Conservation (phyloP, 1,139 yeast genomes). For the Pneumocystis sp. region DNA sequence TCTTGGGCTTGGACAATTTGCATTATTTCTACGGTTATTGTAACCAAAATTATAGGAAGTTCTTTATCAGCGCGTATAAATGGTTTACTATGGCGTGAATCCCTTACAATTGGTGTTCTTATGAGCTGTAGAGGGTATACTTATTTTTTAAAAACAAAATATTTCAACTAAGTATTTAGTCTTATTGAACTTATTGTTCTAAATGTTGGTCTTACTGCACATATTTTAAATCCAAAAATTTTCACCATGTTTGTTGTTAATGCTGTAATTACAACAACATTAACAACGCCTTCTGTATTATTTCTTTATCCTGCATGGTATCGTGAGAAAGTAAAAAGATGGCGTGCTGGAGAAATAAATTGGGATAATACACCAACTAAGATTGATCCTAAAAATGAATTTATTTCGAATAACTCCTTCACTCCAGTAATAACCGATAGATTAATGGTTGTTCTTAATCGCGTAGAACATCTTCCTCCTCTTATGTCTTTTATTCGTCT, state of each 20-base stretch:
- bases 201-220: slow-evolving; percentile 56
- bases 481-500: slow-evolving; percentile 9
- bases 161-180: not conserved
- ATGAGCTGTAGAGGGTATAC: slow-evolving; percentile 65
- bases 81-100: slow-evolving; percentile 56
- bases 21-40: slow-evolving; percentile 47
- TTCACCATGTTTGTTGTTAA: slow-evolving; percentile 69
- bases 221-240: slow-evolving; percentile 45
- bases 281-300: slow-evolving; percentile 58
- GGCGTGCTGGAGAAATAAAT: slow-evolving; percentile 29
- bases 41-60: slow-evolving; percentile 55
- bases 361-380: slow-evolving; percentile 27
- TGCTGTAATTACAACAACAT: slow-evolving; percentile 61
- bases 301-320: slow-evolving; percentile 42
- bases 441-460: slow-evolving; percentile 7
- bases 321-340: slow-evolving; percentile 25
- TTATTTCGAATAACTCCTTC: not conserved
- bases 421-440: not conserved
- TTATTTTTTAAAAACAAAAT: slow-evolving; percentile 31
- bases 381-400: not conserved
- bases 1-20: slow-evolving; percentile 70
- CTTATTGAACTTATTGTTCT: slow-evolving; percentile 52
- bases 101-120: slow-evolving; percentile 59
- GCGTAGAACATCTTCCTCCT: slow-evolving; percentile 10
- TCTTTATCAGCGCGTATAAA: slow-evolving; percentile 44